Base-by-base conservation (phyloP, 768 basidiomycete genomes). In the Tephrocybe sp. region DNA sequence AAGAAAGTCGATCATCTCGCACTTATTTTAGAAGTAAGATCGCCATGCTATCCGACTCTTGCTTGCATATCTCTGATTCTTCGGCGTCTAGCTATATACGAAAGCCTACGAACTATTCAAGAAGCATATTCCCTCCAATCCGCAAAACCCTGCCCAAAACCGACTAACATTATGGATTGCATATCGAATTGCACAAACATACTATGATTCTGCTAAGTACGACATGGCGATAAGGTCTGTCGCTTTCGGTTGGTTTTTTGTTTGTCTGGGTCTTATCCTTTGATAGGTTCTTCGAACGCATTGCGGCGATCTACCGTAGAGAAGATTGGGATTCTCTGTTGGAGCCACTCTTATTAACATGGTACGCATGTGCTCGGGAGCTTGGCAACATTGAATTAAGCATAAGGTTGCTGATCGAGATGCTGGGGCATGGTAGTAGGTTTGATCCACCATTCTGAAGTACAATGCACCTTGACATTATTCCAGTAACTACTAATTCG, bases 61-160 rank as follows among this genome's bases (percentile, higher is more conserved):
- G 31, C 9, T 16, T 1, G 19, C 20, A 2, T 12, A 8, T 26
- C 16, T 52, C 22, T 61, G 32, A 17, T 32, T 7, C 39, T 43
- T 19, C 48, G 17, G 16, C n/a, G 44, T 40, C 16, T 54, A 95
- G 92, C 77, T 99, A 1, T 95, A 93, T 63, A 97, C 92, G 6
- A 93, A 95, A 62, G 78, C 97, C 1, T 98, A 99, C 67, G 92
- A 96, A 58, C 65, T 93, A 10, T 92, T 97, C 74, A 98, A 96
- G 71, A 86, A 83, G 58, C 80, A 89, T 60, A 74, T 71, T 38
- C 68, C 79, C 1, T 56, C 70, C 32, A 61, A 70, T 19, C 53
- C 70, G 19, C 65, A 68, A 40, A 71, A 60, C 43, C 72, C 76
- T 16, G 79, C 76, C n/a, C 90, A 89, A 57, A 82, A 84, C 2